These are phyloP conservation scores for Musa troglodytarum DNA, from an alignment of 176 grass and related monocot species.

Conservation along the genomic window DNA sequence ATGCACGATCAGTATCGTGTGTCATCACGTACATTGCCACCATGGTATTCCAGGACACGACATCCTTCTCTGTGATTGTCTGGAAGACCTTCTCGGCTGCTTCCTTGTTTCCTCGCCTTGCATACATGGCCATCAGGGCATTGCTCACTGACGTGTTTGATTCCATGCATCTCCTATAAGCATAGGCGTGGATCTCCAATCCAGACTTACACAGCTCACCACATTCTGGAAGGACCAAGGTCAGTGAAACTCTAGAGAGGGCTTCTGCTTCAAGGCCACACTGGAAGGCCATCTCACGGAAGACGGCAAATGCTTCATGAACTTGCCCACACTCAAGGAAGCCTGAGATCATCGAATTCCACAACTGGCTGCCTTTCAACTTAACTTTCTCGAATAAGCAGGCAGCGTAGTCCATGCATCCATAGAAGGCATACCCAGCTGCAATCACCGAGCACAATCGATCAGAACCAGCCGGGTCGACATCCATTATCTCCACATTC, in stretches of 20 bases:
- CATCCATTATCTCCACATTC: conserved; percentile 16
- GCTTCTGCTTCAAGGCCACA: conserved; percentile 25
- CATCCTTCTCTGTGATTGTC: conserved; percentile 27
- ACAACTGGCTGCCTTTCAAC: conserved; percentile 26
- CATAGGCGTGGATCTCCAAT: conserved; percentile 55
- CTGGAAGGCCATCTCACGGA: conserved; percentile 39
- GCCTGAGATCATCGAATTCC: conserved; percentile 36
- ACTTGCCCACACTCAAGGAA: conserved; percentile 30
- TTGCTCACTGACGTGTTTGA: conserved; percentile 34
- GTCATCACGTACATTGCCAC: conserved; percentile 24
- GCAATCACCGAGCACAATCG: conserved; percentile 27
- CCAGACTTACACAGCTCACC: conserved; percentile 23
- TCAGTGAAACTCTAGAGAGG: conserved; percentile 31
- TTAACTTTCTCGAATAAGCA: conserved; percentile 26
- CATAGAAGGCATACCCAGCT: conserved; percentile 33
- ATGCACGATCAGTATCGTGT: conserved; percentile 28
- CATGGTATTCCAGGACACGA: conserved; percentile 44
- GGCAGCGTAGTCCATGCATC: conserved; percentile 24
- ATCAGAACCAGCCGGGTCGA: conserved; percentile 29
- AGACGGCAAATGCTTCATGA: conserved; percentile 26
- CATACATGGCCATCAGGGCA: conserved; percentile 58
- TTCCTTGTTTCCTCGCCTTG: conserved; percentile 18
- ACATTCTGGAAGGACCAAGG: conserved; percentile 34
- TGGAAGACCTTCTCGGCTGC: conserved; percentile 29
- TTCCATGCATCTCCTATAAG: conserved; percentile 35